Percentiles rank a stretch among this genome's conserved stretches.
Evolutionary conservation across 2,329 filamentous ascomycete genomes (phyloP).

Genomic region (Paraphaeosphaeria minitans): DNA sequence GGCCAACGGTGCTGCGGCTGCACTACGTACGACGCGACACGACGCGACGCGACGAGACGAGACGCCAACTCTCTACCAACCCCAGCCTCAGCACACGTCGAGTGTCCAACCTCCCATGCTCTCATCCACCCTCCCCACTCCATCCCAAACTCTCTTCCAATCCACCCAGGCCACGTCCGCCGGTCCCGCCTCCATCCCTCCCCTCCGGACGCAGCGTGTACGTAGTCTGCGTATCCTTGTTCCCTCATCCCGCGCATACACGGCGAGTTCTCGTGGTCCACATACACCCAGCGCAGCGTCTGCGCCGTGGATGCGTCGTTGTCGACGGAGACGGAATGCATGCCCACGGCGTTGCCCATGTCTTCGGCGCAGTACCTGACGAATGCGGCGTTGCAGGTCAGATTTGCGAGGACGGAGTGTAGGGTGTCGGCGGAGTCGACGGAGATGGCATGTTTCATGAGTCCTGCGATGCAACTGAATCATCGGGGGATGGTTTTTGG

Average conservation of each 20-base stretch:
- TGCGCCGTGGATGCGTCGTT: slow-evolving; percentile 14
- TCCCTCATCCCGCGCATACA: not conserved
- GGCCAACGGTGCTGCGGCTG: no score
- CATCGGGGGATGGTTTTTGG: no score
- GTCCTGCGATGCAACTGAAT: not conserved
- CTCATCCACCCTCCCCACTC: not conserved
- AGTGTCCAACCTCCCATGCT: no score
- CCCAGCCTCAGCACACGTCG: not conserved
- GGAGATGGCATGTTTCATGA: not conserved
- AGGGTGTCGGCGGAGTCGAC: not conserved
- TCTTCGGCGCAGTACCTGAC: slow-evolving; percentile 41
- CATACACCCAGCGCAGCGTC: not conserved
- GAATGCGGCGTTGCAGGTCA: slow-evolving; percentile 14
- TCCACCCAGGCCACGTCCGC: not conserved
- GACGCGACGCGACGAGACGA: no score
- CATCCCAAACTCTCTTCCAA: not conserved
- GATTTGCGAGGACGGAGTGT: not conserved
- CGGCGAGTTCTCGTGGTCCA: not conserved
- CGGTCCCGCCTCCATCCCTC: no score
- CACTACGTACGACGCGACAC: no score
- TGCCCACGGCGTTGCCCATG: slow-evolving; percentile 40
- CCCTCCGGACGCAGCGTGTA: not conserved
- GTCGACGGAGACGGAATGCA: slow-evolving; percentile 21
- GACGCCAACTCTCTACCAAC: not conserved
- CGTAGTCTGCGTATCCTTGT: not conserved